These are phyloP conservation scores for Xanthoceras sorbifolium DNA, from an alignment of 345 rosid genomes.

Conservation along the genomic window DNA sequence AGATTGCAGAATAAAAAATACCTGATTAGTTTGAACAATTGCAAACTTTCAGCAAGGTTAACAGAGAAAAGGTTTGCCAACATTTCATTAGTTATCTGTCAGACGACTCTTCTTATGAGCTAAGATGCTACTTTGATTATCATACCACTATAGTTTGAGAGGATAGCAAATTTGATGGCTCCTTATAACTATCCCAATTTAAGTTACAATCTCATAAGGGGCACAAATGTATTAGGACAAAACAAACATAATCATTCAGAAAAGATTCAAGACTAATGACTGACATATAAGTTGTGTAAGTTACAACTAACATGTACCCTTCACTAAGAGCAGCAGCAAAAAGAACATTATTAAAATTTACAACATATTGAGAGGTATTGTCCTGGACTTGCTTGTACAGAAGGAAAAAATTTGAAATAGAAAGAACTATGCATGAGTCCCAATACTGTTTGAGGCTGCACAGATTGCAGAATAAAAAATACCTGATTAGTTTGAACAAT, in stretches of 20 bases:
- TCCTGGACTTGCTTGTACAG: too few species aligned
- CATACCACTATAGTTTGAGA: too few species aligned
- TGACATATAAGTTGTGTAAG: background rate
- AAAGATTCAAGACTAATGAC: background rate
- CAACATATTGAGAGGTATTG: background rate
- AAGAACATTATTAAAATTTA: background rate
- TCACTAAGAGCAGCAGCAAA: background rate
- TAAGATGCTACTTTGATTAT: background rate
- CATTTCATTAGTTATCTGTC: too few species aligned
- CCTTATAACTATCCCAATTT: background rate
- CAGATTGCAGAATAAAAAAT: too few species aligned
- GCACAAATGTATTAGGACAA: background rate
- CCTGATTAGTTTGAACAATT: too few species aligned
- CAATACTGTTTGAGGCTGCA: background rate
- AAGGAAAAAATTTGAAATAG: conserved; percentile 4
- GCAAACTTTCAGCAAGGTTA: too few species aligned
- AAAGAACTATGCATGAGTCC: background rate
- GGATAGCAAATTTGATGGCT: too few species aligned
- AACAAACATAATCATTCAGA: background rate
- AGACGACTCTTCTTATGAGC: too few species aligned
- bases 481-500: too few species aligned
- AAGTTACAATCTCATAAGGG: too few species aligned
- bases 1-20: too few species aligned
- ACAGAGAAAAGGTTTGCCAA: too few species aligned
- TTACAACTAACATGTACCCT: background rate